Percentiles rank a stretch among this genome's conserved stretches.
Evolutionary conservation across 768 basidiomycete species (phyloP).

Genomic region (Daedaleopsis nitida): DNA sequence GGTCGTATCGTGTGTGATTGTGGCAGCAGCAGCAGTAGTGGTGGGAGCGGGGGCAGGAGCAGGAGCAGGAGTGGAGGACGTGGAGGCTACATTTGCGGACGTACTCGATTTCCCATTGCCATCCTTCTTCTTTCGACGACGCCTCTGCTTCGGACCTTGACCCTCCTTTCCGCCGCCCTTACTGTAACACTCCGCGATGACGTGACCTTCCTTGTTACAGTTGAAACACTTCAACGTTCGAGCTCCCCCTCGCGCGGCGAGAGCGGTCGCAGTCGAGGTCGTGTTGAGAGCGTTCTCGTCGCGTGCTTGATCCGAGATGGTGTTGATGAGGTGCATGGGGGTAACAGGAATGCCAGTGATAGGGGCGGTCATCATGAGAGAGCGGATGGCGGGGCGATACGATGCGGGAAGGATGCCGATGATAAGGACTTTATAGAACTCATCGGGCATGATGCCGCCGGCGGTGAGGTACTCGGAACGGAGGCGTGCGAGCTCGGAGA

Average conservation of each 20-base stretch:
- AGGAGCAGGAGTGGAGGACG: background rate
- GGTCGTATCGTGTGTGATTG: background rate
- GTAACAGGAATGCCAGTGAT: background rate
- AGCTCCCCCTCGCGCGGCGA: background rate
- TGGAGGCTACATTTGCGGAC: background rate
- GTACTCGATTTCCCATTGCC: background rate
- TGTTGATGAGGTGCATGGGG: slow-evolving; percentile 1
- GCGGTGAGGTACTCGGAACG: slow-evolving; percentile 16
- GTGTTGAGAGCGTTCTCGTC: background rate
- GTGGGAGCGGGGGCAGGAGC: background rate
- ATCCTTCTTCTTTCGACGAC: slow-evolving; percentile 1
- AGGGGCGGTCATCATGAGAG: background rate
- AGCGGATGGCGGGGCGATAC: slow-evolving; percentile 6
- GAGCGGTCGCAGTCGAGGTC: background rate
- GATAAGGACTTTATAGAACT: slow-evolving; percentile 13
- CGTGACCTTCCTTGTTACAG: slow-evolving; percentile 22
- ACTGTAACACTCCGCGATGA: slow-evolving; percentile 20
- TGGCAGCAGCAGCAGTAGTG: background rate
- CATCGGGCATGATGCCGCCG: slow-evolving; percentile 10
- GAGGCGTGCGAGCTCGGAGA: slow-evolving; percentile 17
- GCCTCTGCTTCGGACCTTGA: slow-evolving; percentile 9
- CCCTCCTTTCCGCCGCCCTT: slow-evolving; percentile 14
- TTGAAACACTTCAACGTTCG: slow-evolving; percentile 19
- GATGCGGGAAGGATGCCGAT: slow-evolving; percentile 14
- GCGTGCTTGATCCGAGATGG: slow-evolving; percentile 7